Evolutionary conservation across 208 protist species (phyloP).

Genomic region (Leptomonas pyrrhocoris): DNA sequence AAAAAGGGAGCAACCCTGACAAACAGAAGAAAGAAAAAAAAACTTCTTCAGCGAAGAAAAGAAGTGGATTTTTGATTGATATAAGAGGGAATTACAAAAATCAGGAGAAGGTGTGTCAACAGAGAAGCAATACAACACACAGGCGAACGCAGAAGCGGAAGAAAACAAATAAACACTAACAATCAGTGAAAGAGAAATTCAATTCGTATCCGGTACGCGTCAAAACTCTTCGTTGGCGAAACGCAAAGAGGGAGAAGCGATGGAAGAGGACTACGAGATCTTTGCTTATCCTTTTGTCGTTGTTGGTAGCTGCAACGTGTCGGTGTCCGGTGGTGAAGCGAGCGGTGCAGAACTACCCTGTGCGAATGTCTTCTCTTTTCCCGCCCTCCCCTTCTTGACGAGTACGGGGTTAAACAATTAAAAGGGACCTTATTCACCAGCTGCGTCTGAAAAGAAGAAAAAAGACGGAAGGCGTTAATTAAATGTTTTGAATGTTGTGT

Average conservation of each 20-base stretch:
- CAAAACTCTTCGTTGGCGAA: no score
- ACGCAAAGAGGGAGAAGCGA: no score
- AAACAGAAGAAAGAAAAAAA: neutral
- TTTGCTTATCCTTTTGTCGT: neutral
- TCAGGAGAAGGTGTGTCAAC: neutral
- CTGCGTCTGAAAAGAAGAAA: no score
- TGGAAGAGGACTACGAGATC: no score
- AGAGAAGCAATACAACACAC: no score
- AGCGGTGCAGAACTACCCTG: slow-evolving; percentile 1
- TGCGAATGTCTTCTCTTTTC: no score
- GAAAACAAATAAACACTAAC: slow-evolving; percentile 8
- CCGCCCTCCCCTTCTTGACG: no score
- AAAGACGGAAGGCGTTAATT: no score
- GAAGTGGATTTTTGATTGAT: neutral
- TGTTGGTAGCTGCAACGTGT: neutral
- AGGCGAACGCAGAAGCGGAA: neutral
- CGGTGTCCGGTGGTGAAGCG: neutral
- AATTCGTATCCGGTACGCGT: no score
- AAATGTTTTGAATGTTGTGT: no score
- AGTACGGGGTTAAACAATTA: no score
- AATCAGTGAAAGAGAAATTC: neutral
- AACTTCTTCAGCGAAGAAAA: neutral
- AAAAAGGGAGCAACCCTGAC: neutral
- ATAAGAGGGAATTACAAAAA: neutral
- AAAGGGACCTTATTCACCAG: no score